Evolutionary conservation across 257 asterid genomes (phyloP).

Genomic region (Capsicum chinense): DNA sequence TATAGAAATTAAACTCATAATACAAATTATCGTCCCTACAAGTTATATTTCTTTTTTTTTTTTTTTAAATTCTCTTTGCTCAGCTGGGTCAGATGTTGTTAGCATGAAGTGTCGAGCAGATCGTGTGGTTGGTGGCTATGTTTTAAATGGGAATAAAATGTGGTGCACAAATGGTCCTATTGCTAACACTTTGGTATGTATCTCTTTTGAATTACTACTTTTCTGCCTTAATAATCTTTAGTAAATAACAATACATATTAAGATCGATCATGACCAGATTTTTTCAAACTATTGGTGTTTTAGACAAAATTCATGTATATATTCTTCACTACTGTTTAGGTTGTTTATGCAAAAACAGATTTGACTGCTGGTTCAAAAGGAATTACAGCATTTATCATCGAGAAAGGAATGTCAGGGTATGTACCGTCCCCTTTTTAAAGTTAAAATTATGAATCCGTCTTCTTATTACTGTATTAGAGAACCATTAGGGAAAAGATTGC

Average conservation of each 20-base stretch:
- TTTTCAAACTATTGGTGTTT: background rate
- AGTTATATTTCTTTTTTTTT: too few relatives aligned
- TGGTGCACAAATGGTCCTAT: conserved; percentile 99
- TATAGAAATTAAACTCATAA: too few relatives aligned
- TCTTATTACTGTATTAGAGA: background rate
- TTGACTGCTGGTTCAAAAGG: conserved; percentile 82
- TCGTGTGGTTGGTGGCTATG: conserved; percentile 80
- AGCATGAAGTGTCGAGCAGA: conserved; percentile 99
- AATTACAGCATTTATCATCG: conserved; percentile 93
- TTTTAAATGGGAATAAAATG: conserved; percentile 96
- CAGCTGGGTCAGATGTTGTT: conserved; percentile 98
- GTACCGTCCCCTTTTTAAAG: background rate
- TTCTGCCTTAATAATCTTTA: too few relatives aligned
- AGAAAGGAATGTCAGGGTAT: conserved; percentile 96
- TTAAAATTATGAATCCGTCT: background rate
- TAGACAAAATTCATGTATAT: background rate
- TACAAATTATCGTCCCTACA: too few relatives aligned
- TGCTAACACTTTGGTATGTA: conserved; percentile 84
- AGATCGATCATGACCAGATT: too few relatives aligned
- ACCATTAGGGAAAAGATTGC: background rate
- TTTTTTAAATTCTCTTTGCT: background rate
- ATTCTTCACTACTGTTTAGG: too few relatives aligned
- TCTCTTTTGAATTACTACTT: background rate
- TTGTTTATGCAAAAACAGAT: conserved; percentile 96
- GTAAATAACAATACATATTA: too few relatives aligned